These are phyloP conservation scores for thale cress (Arabidopsis thaliana) DNA, from an alignment of 345 rosid genomes.

Conservation along the genomic window DNA sequence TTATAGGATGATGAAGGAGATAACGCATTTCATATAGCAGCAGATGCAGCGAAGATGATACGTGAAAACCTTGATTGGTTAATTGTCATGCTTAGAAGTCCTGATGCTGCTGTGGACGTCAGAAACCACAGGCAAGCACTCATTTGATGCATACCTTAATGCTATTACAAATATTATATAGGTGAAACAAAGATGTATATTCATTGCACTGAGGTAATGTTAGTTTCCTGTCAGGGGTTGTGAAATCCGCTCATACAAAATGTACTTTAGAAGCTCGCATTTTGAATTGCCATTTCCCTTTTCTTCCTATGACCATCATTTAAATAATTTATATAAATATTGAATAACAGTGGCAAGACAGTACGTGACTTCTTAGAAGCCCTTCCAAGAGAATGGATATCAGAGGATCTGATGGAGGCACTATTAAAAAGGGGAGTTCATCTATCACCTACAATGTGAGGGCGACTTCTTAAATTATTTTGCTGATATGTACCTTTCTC, in stretches of 20 bases:
- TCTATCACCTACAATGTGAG: constrained; percentile 91
- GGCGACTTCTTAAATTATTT: constrained; percentile 32
- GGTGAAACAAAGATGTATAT: constrained; percentile 7
- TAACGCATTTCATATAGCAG: constrained; percentile 97
- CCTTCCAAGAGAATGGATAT: constrained; percentile 98
- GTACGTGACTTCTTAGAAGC: constrained; percentile 89
- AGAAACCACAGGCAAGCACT: constrained; percentile 87
- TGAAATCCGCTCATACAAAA: not conserved
- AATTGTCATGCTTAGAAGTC: constrained; percentile 79
- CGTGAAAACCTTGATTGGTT: constrained; percentile 99
- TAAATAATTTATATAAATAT: constrained; percentile 14
- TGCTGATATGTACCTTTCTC: constrained; percentile 31
- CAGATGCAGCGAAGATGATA: constrained; percentile 94
- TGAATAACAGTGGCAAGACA: constrained; percentile 81
- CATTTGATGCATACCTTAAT: constrained; percentile 25
- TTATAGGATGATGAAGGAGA: constrained; percentile 93
- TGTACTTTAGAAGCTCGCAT: not conserved
- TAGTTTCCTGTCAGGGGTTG: constrained; percentile 28
- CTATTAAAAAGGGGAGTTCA: constrained; percentile 74
- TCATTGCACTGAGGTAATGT: constrained; percentile 1
- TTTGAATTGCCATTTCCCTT: constrained; percentile 14
- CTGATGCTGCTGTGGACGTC: constrained; percentile 80
- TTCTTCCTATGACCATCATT: constrained; percentile 20
- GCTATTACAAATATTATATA: constrained; percentile 4
- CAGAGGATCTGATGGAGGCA: constrained; percentile 97